phyloP scores from a whole-genome alignment of 1,284 basidiomycete species.

The Ceratobasidium sp. region DNA sequence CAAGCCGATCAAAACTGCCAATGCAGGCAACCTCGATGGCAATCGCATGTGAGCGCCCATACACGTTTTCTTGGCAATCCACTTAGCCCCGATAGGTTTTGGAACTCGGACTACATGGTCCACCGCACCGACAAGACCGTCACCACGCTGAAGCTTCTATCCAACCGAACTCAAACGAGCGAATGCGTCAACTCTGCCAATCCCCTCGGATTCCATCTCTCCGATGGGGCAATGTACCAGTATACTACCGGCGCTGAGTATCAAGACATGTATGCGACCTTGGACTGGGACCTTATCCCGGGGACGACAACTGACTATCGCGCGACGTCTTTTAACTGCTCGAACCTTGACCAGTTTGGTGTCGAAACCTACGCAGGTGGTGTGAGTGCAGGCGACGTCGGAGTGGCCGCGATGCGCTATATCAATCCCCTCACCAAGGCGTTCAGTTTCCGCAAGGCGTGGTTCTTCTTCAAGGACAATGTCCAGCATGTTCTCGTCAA shows the following conservation, averaged over 20 bases:
- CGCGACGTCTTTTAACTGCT: slow-evolving; percentile 58
- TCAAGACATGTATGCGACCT: slow-evolving; percentile 67
- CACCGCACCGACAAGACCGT: slow-evolving; percentile 64
- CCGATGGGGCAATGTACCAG: slow-evolving; percentile 67
- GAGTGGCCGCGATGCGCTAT: slow-evolving; percentile 39
- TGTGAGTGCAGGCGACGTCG: slow-evolving; percentile 56
- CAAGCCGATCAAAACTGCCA: slow-evolving; percentile 53
- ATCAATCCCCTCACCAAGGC: slow-evolving; percentile 60
- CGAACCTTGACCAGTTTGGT: slow-evolving; percentile 53
- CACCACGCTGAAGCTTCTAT: slow-evolving; percentile 69
- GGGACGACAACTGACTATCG: slow-evolving; percentile 68
- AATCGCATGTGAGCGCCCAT: slow-evolving; percentile 62
- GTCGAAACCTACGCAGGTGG: slow-evolving; percentile 67
- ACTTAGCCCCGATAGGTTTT: slow-evolving; percentile 43
- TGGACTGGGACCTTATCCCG: slow-evolving; percentile 79
- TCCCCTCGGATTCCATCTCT: slow-evolving; percentile 68
- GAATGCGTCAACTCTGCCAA: slow-evolving; percentile 70
- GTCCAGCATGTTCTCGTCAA: slow-evolving; percentile 67
- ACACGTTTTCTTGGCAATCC: background rate
- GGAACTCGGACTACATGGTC: slow-evolving; percentile 74
- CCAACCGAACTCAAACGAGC: slow-evolving; percentile 63
- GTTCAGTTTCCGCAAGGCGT: slow-evolving; percentile 68
- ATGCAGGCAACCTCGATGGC: slow-evolving; percentile 62
- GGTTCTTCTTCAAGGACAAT: slow-evolving; percentile 71
- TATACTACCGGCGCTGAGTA: slow-evolving; percentile 69